These are phyloP conservation scores for Leccinum sublutescens DNA, from an alignment of 768 basidiomycete species.

Conservation along the genomic window DNA sequence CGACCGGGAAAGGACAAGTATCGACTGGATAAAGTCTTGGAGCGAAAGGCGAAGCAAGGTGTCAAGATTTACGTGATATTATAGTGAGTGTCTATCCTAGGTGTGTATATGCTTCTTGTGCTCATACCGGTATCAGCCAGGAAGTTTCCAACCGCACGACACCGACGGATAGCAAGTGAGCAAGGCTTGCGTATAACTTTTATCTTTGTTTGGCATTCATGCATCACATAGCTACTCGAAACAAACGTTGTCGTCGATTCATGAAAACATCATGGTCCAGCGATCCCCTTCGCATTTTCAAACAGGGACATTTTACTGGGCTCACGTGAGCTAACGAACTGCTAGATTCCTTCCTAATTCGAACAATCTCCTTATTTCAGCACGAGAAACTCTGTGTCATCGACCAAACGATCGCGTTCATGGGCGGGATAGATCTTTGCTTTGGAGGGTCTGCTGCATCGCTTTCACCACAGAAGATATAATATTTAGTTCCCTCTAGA, in stretches of 20 bases:
- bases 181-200: conserved; percentile 3
- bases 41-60: conserved; percentile 91
- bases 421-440: conserved; percentile 95
- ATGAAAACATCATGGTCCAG: conserved; percentile 94
- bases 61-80: conserved; percentile 95
- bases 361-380: conserved; percentile 36
- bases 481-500: conserved; percentile 35
- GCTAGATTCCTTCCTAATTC: not conserved
- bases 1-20: conserved; percentile 84
- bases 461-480: not conserved
- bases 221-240: conserved; percentile 72
- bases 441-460: conserved; percentile 64
- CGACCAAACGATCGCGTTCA: conserved; percentile 96
- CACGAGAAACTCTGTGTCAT: conserved; percentile 99
- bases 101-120: not conserved
- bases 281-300: conserved; percentile 97
- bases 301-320: conserved; percentile 98
- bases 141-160: conserved; percentile 96
- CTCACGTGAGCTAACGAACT: conserved; percentile 63
- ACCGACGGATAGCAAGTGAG: conserved; percentile 88
- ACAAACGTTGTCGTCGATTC: conserved; percentile 70
- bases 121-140: conserved; percentile 49
- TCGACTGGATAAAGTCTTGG: conserved; percentile 80
- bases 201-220: conserved; percentile 8
- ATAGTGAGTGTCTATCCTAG: conserved; percentile 54